Conservation (phyloP, 1,284 basidiomycete genomes). For the Erythrobasidium hasegawianum region DNA sequence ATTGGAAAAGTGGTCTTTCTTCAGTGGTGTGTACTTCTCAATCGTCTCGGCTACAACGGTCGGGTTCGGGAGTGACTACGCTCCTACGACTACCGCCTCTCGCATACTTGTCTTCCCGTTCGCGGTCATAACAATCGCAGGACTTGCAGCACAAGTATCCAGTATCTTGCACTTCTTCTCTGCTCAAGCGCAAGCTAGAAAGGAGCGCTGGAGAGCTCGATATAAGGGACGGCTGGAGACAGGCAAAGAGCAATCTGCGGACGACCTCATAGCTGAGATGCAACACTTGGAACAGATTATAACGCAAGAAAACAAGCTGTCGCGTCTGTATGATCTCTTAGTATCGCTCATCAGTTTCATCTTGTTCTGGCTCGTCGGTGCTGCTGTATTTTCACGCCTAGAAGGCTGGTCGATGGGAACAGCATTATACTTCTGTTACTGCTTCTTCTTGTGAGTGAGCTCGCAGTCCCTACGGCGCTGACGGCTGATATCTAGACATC, state of each 20-base stretch:
- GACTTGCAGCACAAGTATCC: conserved; percentile 51
- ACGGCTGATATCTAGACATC: conserved; percentile 20
- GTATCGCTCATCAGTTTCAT: conserved; percentile 47
- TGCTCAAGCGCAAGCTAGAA: conserved; percentile 43
- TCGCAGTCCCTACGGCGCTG: too few relatives aligned
- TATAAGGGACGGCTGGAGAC: conserved; percentile 45
- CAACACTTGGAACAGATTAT: conserved; percentile 49
- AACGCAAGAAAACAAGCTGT: conserved; percentile 47
- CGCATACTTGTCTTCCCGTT: conserved; percentile 53
- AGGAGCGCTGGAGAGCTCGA: conserved; percentile 47
- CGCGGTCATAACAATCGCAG: conserved; percentile 50
- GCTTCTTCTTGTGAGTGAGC: conserved; percentile 44
- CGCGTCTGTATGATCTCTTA: conserved; percentile 48
- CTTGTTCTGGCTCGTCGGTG: conserved; percentile 50
- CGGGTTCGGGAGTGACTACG: conserved; percentile 50
- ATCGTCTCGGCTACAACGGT: conserved; percentile 39
- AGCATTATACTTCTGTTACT: conserved; percentile 39
- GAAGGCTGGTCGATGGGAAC: conserved; percentile 48
- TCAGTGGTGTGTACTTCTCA: conserved; percentile 45
- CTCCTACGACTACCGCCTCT: conserved; percentile 43
- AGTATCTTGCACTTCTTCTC: conserved; percentile 50
- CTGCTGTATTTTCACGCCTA: conserved; percentile 44
- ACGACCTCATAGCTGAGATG: conserved; percentile 49
- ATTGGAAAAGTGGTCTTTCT: conserved; percentile 39
- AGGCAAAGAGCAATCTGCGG: conserved; percentile 41